Evolutionary conservation across 495 filamentous ascomycete species (phyloP).

Genomic region (Barbatosphaeria neglecta): DNA sequence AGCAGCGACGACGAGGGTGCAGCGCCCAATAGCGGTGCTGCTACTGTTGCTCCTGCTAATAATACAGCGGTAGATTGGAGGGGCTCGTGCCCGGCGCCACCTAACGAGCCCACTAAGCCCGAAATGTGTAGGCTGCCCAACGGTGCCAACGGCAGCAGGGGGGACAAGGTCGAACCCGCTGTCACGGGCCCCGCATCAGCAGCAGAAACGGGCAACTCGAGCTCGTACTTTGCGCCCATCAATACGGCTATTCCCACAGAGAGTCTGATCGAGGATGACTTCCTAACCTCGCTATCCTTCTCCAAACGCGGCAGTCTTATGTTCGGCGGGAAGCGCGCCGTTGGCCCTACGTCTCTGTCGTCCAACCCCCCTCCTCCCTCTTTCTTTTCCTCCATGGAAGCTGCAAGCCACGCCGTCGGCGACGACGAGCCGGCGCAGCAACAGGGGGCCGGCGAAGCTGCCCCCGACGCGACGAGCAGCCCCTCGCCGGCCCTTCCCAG

Average conservation of each 20-base stretch:
- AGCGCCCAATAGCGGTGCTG: not conserved
- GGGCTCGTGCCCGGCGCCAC: no score
- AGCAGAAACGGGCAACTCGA: not conserved
- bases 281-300: slow-evolving; percentile 37
- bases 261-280: slow-evolving; percentile 38
- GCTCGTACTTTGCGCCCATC: slow-evolving; percentile 27
- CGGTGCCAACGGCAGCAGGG: not conserved
- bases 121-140: no score
- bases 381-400: not conserved
- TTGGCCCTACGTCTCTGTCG: slow-evolving; percentile 1
- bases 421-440: not conserved
- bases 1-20: slow-evolving; percentile 13
- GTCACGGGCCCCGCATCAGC: slow-evolving; percentile 3
- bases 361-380: not conserved
- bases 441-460: not conserved
- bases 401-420: not conserved
- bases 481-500: slow-evolving; percentile 16
- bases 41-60: not conserved
- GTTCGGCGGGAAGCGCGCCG: slow-evolving; percentile 38
- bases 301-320: slow-evolving; percentile 55
- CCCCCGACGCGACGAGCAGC: not conserved
- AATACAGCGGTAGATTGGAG: slow-evolving; percentile 9
- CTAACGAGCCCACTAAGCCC: slow-evolving; percentile 9
- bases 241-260: slow-evolving; percentile 41
- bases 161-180: not conserved